These are phyloP conservation scores for Aspergillus avenaceus DNA, from an alignment of 495 filamentous ascomycete genomes.

Conservation along the genomic window DNA sequence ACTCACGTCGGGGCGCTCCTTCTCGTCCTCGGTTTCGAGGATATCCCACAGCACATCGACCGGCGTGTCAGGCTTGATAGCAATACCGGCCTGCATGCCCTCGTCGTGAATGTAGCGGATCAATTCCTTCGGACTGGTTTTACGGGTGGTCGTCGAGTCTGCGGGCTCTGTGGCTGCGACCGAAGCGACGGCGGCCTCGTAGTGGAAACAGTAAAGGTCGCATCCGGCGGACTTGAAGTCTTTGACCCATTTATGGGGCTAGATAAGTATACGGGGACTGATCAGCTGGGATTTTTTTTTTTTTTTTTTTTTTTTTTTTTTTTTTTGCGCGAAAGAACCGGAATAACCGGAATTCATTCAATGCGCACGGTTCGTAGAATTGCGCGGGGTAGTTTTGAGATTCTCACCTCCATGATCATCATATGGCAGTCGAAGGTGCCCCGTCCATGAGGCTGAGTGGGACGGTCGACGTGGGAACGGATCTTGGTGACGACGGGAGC, in stretches of 20 bases:
- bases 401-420: conserved; percentile 92
- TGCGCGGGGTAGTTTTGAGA: background rate
- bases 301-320: background rate
- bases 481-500: conserved; percentile 93
- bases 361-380: background rate
- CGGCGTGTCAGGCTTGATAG: conserved; percentile 87
- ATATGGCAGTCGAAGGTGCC: conserved; percentile 99
- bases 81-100: conserved; percentile 88
- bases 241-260: conserved; percentile 97
- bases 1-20: conserved; percentile 87
- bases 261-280: background rate
- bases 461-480: conserved; percentile 71
- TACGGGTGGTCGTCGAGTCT: conserved; percentile 53
- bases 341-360: background rate
- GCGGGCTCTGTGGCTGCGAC: conserved; percentile 78
- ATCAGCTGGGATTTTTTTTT: background rate
- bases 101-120: conserved; percentile 84
- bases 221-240: conserved; percentile 92
- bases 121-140: conserved; percentile 77
- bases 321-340: background rate
- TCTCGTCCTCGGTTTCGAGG: conserved; percentile 62
- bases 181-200: conserved; percentile 87
- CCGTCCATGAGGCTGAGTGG: conserved; percentile 53
- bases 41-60: conserved; percentile 91
- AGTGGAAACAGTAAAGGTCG: conserved; percentile 99